These are phyloP conservation scores for Chalaropsis thielavioides DNA, from an alignment of 2,329 filamentous ascomycete species.

Conservation along the genomic window DNA sequence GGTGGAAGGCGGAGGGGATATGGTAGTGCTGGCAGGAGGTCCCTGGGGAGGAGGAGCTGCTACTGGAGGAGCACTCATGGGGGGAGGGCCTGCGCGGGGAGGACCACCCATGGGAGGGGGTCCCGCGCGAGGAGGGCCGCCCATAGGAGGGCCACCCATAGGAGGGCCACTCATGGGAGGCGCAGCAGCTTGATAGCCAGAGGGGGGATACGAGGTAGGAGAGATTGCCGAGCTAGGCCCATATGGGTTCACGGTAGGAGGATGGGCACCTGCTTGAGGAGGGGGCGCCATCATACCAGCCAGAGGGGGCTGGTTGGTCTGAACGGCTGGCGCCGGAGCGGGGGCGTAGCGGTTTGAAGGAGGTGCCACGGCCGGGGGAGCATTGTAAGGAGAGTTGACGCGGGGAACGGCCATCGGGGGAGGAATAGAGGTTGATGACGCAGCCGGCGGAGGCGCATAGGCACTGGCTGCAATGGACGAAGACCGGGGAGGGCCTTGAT, in stretches of 20 bases:
- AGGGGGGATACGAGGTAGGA: constrained; percentile 12
- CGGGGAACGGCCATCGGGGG: constrained; percentile 41
- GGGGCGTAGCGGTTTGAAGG: constrained; percentile 64
- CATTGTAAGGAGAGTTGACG: constrained; percentile 74
- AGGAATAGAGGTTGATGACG: constrained; percentile 46
- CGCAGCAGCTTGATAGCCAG: constrained; percentile 26
- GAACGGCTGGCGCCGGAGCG: constrained; percentile 26
- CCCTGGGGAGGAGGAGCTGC: constrained; percentile 8
- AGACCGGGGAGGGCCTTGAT: constrained; percentile 21
- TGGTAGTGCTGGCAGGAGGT: constrained; percentile 20
- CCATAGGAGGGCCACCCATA: constrained; percentile 19
- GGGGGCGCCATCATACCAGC: constrained; percentile 28
- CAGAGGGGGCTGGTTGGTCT: constrained; percentile 28
- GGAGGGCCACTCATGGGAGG: constrained; percentile 27
- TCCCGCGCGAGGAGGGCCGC: constrained; percentile 27
- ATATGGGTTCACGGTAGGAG: constrained; percentile 32
- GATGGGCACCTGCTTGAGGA: constrained; percentile 29
- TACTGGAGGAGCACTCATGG: constrained; percentile 23
- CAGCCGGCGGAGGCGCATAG: constrained; percentile 40
- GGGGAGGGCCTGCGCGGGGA: constrained; percentile 17
- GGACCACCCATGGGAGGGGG: constrained; percentile 23
- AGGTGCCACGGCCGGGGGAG: constrained; percentile 55
- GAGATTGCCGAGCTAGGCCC: constrained; percentile 28
- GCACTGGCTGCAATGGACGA: constrained; percentile 18
- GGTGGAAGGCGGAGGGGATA: constrained; percentile 28